Base-by-base conservation (phyloP, 768 basidiomycete genomes). In the Lactarius pseudohatsudake region DNA sequence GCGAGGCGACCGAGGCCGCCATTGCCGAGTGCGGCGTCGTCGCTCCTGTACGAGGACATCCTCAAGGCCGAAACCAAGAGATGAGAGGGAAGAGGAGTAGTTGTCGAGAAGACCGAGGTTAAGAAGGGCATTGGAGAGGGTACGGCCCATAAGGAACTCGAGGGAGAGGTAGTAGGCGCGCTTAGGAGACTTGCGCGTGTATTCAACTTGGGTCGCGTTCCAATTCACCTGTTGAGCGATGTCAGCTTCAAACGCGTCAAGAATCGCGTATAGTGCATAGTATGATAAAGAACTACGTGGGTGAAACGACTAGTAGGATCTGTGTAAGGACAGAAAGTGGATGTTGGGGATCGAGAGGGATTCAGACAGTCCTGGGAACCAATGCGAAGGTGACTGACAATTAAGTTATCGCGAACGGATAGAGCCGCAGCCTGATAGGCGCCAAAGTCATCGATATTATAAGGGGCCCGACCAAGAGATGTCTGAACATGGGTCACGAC, bases 1-100 rank as follows among this genome's bases (percentile, higher is more conserved):
- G 97, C 97, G 55, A 99, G 85, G 36, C 96, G 91, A 0, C 97
- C 96, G 10, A 98, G 84, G 64, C 96, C 96, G 70, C 96, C 96
- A 75, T 98, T 97, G 6, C 96, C 97, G 13, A 98, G 84, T 9
- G 86, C 96, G 1, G 96, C 95, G 73, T 99, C 97, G 58, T n/a
- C 96, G 88, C 76, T 98, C 96, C 73, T 89, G 81, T 56, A 89
- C 91, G 60, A 97, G 80, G 55, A 96, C 78, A 72, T 96, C 94
- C 76, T 95, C 94, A 68, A 96, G 84, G 74, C 81, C 86, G 80
- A 98, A 99, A 2, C 97, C 96, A 68, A 99, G 91, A 66, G 86
- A 80, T 30, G 85, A 73, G 61, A 92, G 77, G 11, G 90, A 86
- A 3, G 87, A 79, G 15, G 77, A 77, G 77, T 92, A 97, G 69